Percentiles rank a stretch among this genome's conserved stretches.
Evolutionary conservation across 192 early-diverging fungal genomes (phyloP).

Genomic region (Oehlia diaphana): DNA sequence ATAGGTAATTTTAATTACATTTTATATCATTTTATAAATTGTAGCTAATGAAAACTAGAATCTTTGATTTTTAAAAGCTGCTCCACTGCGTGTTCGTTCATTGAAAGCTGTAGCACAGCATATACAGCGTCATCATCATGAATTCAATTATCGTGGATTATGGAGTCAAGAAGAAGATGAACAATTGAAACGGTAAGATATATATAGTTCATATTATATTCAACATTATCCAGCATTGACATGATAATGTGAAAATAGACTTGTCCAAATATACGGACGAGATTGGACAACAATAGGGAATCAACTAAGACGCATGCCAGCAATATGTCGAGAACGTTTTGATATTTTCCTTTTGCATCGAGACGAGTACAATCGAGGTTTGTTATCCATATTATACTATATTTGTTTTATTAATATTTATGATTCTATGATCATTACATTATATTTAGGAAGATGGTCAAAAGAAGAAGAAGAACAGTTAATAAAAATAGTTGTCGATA

Average conservation of each 20-base stretch:
- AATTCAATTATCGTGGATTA: constrained; percentile 34
- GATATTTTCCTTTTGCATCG: constrained; percentile 30
- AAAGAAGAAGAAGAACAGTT: constrained; percentile 32
- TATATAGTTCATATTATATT: neutral
- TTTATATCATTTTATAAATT: neutral
- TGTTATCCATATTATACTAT: neutral
- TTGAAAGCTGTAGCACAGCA: constrained; percentile 34
- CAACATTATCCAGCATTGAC: neutral
- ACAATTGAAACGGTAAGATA: constrained; percentile 20
- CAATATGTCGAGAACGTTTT: constrained; percentile 38
- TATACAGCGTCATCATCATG: constrained; percentile 33
- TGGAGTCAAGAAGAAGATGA: constrained; percentile 38
- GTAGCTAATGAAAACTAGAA: neutral
- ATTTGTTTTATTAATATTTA: neutral
- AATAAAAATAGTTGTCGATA: constrained; percentile 32
- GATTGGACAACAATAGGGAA: constrained; percentile 38
- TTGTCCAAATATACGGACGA: constrained; percentile 28
- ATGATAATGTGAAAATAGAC: neutral
- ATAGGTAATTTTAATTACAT: constrained; percentile 28
- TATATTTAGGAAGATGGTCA: constrained; percentile 30
- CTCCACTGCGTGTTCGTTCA: constrained; percentile 29
- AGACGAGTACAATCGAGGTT: neutral
- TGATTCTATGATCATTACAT: neutral
- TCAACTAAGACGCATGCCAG: constrained; percentile 34
- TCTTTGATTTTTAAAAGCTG: constrained; percentile 19